Evolutionary conservation across 495 filamentous ascomycete species (phyloP).

Genomic region (Ramalina peruviana): DNA sequence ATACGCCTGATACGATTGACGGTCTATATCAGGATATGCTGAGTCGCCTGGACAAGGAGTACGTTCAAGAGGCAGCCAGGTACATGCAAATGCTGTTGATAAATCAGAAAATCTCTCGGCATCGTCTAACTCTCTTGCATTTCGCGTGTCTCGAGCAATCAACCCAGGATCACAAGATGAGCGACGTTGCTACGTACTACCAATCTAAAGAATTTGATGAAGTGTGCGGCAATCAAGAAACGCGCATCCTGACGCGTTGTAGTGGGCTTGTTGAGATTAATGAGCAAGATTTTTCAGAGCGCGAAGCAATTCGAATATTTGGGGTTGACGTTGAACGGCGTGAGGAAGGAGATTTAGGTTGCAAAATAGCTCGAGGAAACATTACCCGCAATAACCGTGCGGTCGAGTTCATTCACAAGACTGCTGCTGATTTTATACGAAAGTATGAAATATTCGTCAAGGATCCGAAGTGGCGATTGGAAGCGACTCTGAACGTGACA

Average conservation of each 20-base stretch:
- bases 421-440: too few relatives aligned
- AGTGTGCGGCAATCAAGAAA: not conserved
- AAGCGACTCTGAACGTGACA: too few relatives aligned
- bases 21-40: not conserved
- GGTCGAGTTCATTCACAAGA: not conserved
- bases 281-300: not conserved
- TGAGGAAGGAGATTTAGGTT: too few relatives aligned
- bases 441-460: too few relatives aligned
- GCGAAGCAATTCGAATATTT: too few relatives aligned
- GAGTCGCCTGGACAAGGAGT: not conserved
- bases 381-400: not conserved
- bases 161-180: not conserved
- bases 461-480: too few relatives aligned
- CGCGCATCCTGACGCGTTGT: not conserved
- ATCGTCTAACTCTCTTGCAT: not conserved
- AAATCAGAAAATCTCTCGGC: too few relatives aligned
- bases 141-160: not conserved
- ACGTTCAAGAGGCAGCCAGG: not conserved
- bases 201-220: not conserved
- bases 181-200: not conserved
- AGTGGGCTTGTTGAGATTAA: not conserved
- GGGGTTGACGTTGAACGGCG: too few relatives aligned
- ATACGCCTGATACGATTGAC: not conserved
- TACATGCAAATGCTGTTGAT: not conserved
- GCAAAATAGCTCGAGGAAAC: not conserved